phyloP scores from a whole-genome alignment of 148 eudicot species.

The Rhododendron vialii region DNA sequence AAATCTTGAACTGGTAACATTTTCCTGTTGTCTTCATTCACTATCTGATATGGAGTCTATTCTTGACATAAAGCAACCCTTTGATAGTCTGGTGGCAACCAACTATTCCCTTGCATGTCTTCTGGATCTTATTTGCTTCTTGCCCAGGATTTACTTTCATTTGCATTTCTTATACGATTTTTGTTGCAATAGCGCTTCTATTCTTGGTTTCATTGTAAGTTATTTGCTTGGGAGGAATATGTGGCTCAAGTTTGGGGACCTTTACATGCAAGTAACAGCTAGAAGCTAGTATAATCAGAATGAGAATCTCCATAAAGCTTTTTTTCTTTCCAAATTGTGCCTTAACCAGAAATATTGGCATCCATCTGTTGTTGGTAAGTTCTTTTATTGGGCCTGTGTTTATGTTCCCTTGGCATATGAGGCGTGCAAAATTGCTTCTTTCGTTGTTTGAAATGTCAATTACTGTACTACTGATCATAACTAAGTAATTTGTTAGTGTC shows the following conservation, averaged over 20 bases:
- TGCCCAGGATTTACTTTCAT: neutral
- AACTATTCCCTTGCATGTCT: neutral
- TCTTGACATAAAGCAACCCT: neutral
- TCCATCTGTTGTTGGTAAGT: neutral
- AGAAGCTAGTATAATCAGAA: neutral
- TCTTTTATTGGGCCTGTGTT: neutral
- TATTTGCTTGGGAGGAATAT: neutral
- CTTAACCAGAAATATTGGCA: neutral
- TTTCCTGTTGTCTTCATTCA: neutral
- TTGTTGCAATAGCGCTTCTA: neutral
- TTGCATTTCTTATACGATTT: neutral
- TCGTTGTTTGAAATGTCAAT: neutral
- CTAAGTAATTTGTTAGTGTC: neutral
- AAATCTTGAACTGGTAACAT: neutral
- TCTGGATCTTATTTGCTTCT: constrained; percentile 1
- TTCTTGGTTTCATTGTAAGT: neutral
- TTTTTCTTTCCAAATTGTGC: neutral
- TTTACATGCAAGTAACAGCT: neutral
- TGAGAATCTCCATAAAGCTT: neutral
- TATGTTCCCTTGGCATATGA: neutral
- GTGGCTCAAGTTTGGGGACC: constrained; percentile 1
- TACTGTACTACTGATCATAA: neutral
- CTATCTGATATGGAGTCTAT: neutral
- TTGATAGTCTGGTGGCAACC: neutral
- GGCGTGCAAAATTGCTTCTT: neutral